Evolutionary conservation across 345 rosid genomes (phyloP), one percentile per base, ranked within the genome.

Genomic region (Excoecaria agallocha): DNA sequence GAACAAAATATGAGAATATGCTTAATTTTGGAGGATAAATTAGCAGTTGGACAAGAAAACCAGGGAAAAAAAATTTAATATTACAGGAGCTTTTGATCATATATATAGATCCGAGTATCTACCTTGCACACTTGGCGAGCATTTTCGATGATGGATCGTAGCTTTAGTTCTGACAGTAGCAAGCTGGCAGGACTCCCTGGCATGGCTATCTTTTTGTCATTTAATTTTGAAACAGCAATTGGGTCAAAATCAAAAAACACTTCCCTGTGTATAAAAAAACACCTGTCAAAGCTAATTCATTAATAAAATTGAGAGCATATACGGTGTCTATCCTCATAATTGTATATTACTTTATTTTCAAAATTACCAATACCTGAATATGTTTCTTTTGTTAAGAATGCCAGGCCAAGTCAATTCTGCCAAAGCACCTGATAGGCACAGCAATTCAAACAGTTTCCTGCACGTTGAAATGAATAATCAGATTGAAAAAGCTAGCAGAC

Each of bases 361-460:
- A 50, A 20, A 30, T 59, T 60, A 41, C 22, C 24, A 22, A 17
- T 82, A 88, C 91, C 92, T 88, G 76, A 93, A 83, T 65, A 79
- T 77, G 75, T 87, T 85, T 72, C 89, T 86, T 80, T 81, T 89
- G 86, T 84, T 84, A 56, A 86, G 85, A 72, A 89, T 89, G 37
- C 81, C 85, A 74, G 95, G 87, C 86, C 90, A 89, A 45, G 85
- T 41, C 72, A 89, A 91, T 79, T 87, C 82, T 69, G 87, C 84
- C 72, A 87, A 81, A 68, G 86, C 88, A 81, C 90, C 74, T 0
- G 84, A 89, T 49, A 89, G 90, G 72, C 85, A 86, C 58, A 87
- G 89, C 69, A 83, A 89, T 86, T 89, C 92, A 80, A 87, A 90
- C 82, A 88, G 71, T 82, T 86, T 86, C 89, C 89, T 91, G 87